Percentiles rank a stretch among this genome's conserved stretches.
Conservation (phyloP, 1,139 yeast genomes). For the Kodamaea derodonti region DNA sequence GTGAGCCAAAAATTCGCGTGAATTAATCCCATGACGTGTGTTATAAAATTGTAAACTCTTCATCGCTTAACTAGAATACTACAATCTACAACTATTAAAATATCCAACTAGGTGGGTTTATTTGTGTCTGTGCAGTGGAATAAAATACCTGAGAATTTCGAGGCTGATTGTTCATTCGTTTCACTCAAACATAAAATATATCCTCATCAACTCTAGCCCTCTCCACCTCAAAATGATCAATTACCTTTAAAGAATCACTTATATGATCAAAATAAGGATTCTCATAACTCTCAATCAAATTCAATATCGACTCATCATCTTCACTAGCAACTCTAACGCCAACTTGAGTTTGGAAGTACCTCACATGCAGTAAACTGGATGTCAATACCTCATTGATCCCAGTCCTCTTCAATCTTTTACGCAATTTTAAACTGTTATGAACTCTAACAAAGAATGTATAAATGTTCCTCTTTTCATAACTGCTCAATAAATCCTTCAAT, state of each 20-base stretch:
- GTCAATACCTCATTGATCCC: conserved; percentile 29
- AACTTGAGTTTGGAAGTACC: conserved; percentile 25
- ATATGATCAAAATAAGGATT: conserved; percentile 40
- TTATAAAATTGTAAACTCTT: too few relatives aligned
- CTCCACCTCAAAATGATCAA: conserved; percentile 33
- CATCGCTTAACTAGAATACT: too few relatives aligned
- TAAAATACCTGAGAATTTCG: too few relatives aligned
- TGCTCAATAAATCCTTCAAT: conserved; percentile 53
- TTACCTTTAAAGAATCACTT: conserved; percentile 39
- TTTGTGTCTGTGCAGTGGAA: background rate
- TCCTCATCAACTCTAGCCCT: background rate
- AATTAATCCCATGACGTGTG: too few relatives aligned
- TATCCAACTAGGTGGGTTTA: too few relatives aligned
- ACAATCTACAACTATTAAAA: too few relatives aligned
- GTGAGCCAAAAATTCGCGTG: too few relatives aligned
- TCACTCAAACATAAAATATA: background rate
- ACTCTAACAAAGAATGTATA: conserved; percentile 66
- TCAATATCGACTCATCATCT: conserved; percentile 14
- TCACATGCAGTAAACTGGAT: conserved; percentile 24
- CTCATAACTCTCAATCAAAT: conserved; percentile 25
- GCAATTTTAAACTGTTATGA: conserved; percentile 33
- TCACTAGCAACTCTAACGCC: conserved; percentile 3
- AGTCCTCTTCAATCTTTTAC: conserved; percentile 27
- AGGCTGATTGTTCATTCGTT: too few relatives aligned
- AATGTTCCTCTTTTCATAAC: conserved; percentile 55